Conservation (phyloP, 164 flowering plant species). For the Echeveria elegans region DNA sequence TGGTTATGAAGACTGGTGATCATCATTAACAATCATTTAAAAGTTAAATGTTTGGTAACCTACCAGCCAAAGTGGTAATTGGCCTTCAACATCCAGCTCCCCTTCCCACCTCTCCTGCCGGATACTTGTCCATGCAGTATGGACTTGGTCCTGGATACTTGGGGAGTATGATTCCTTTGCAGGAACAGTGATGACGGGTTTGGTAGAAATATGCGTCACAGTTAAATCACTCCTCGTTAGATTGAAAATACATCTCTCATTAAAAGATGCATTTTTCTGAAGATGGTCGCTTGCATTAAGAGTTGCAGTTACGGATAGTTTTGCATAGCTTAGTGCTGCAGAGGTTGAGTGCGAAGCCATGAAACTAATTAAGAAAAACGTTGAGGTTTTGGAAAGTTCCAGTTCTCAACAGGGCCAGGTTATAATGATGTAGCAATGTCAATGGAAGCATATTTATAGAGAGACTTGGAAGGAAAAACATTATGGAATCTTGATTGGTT, state of each 20-base stretch:
- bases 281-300: not conserved
- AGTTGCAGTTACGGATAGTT: slow-evolving; percentile 10
- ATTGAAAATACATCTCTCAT: slow-evolving; percentile 4
- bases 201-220: slow-evolving; percentile 32
- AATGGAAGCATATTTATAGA: not conserved
- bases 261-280: not conserved
- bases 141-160: slow-evolving; percentile 24
- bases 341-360: slow-evolving; percentile 46
- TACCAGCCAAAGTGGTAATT: slow-evolving; percentile 93
- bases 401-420: not conserved
- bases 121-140: slow-evolving; percentile 82
- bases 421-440: not conserved
- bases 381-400: not conserved
- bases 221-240: slow-evolving; percentile 13
- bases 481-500: slow-evolving; percentile 33
- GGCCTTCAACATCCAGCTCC: slow-evolving; percentile 66
- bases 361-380: slow-evolving; percentile 1
- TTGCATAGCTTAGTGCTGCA: slow-evolving; percentile 8
- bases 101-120: slow-evolving; percentile 88
- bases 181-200: slow-evolving; percentile 17
- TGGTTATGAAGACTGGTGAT: not conserved
- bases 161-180: slow-evolving; percentile 11
- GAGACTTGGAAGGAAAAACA: not conserved
- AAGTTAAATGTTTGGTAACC: not conserved
- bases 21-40: not conserved